phyloP scores from a whole-genome alignment of 208 protist species.

The Herpetomonas muscarum region DNA sequence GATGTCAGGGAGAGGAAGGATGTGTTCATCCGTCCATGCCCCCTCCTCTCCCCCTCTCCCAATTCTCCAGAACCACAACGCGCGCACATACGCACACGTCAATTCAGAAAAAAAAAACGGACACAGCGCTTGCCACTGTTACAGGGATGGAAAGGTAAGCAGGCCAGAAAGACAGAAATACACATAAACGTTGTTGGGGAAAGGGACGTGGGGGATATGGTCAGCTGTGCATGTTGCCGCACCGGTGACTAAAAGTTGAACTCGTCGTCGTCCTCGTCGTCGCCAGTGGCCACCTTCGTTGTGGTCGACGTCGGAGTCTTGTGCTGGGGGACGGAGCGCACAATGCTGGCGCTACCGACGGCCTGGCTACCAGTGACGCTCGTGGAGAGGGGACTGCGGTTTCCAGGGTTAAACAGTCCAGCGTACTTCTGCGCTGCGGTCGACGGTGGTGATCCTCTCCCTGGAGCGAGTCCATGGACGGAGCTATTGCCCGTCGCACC shows the following conservation, averaged over 20 bases:
- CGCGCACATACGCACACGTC: not conserved
- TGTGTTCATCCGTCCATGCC: too few species aligned
- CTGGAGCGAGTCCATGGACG: not conserved
- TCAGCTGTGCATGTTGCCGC: too few species aligned
- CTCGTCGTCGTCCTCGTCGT: conserved; percentile 64
- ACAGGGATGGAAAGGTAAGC: not conserved
- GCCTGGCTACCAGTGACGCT: conserved; percentile 11
- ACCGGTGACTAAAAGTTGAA: conserved; percentile 70
- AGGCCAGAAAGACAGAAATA: not conserved
- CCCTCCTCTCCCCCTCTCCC: too few species aligned
- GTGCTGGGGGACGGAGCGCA: conserved; percentile 26
- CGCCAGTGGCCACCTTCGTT: not conserved
- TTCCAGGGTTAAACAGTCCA: conserved; percentile 56
- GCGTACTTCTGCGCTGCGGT: conserved; percentile 51
- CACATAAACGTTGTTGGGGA: not conserved
- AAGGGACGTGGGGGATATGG: too few species aligned
- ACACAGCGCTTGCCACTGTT: not conserved
- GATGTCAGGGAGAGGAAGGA: not conserved
- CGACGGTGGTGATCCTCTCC: conserved; percentile 1
- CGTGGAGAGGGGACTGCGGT: conserved; percentile 40
- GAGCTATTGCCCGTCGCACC: not conserved
- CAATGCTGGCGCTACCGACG: conserved; percentile 19
- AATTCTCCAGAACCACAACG: not conserved
- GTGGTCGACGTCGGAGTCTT: conserved; percentile 18
- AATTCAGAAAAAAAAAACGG: conserved; percentile 20